A percentile compares a stretch with the other conserved stretches of the same genome.
Evolutionary conservation across 345 rosid species (phyloP).

Genomic region (Pugionium dolabratum): DNA sequence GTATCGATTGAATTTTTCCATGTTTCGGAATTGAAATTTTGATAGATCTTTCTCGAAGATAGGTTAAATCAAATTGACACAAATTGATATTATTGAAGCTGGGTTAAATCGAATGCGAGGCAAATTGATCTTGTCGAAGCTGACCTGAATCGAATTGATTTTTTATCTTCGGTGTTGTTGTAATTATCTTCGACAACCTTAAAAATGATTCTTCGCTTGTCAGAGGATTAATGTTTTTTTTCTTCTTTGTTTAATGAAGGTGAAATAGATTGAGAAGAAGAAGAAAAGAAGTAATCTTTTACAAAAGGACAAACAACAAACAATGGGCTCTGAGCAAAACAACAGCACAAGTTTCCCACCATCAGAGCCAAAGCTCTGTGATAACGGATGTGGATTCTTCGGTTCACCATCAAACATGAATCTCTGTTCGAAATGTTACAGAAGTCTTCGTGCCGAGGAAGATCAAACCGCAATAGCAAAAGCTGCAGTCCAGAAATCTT

Average conservation of each 20-base stretch:
- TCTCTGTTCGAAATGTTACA: constrained; percentile 86
- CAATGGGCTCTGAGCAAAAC: constrained; percentile 80
- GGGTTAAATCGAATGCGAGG: constrained; percentile 4
- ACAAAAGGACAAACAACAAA: not conserved
- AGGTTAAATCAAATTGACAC: not conserved
- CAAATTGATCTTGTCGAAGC: not conserved
- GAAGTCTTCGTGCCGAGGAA: constrained; percentile 54
- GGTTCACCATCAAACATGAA: constrained; percentile 63
- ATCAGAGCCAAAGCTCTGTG: constrained; percentile 68
- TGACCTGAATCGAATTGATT: no score
- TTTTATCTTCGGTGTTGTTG: not conserved
- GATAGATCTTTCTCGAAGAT: not conserved
- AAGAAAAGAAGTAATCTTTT: not conserved
- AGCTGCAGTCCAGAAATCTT: constrained; percentile 57
- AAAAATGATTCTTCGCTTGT: constrained; percentile 18
- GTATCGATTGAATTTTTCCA: not conserved
- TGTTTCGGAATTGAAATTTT: not conserved
- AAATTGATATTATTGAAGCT: constrained; percentile 3
- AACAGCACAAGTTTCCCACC: constrained; percentile 71
- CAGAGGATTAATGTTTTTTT: not conserved
- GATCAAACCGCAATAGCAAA: constrained; percentile 41
- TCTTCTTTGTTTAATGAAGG: constrained; percentile 18
- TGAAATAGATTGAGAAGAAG: constrained; percentile 31
- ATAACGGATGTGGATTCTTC: constrained; percentile 44
- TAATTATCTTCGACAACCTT: not conserved